A percentile compares a stretch with the other conserved stretches of the same genome.
phyloP scores from a whole-genome alignment of 2,329 filamentous ascomycete genomes.

The Trichoderma sp. region DNA sequence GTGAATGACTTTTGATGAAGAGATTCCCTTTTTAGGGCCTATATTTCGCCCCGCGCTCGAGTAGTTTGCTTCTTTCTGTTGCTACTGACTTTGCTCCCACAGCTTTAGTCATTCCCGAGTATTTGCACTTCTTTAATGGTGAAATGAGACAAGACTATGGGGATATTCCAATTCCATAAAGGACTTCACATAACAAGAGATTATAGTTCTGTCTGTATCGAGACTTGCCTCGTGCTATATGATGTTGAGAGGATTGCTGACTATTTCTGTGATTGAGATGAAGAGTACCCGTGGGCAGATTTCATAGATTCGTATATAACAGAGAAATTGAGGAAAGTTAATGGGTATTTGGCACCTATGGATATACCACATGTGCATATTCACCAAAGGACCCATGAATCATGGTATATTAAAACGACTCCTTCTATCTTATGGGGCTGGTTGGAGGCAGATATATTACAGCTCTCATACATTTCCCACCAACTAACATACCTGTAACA shows the following conservation, averaged over 20 bases:
- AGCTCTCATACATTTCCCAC: too few relatives aligned
- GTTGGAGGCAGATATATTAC: too few relatives aligned
- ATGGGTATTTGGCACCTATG: background rate
- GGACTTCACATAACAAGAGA: background rate
- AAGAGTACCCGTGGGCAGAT: background rate
- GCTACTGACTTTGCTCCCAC: constrained; percentile 43
- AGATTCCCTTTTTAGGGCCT: constrained; percentile 73
- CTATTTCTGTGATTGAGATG: background rate
- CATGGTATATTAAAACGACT: too few relatives aligned
- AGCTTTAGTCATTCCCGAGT: background rate
- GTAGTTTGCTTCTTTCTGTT: constrained; percentile 40
- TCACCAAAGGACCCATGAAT: too few relatives aligned
- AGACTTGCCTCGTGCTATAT: background rate
- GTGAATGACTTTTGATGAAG: constrained; percentile 82
- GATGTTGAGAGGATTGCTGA: background rate
- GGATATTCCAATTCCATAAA: background rate
- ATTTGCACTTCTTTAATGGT: background rate
- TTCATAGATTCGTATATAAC: background rate
- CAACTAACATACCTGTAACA: background rate
- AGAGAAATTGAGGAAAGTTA: background rate
- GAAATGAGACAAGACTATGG: fast-evolving
- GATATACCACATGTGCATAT: background rate
- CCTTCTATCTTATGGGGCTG: too few relatives aligned
- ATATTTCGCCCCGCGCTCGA: constrained; percentile 84
- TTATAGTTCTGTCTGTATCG: background rate